phyloP scores from a whole-genome alignment of 2,329 filamentous ascomycete species.

The Ophiocordyceps polyrhachis-furcata region DNA sequence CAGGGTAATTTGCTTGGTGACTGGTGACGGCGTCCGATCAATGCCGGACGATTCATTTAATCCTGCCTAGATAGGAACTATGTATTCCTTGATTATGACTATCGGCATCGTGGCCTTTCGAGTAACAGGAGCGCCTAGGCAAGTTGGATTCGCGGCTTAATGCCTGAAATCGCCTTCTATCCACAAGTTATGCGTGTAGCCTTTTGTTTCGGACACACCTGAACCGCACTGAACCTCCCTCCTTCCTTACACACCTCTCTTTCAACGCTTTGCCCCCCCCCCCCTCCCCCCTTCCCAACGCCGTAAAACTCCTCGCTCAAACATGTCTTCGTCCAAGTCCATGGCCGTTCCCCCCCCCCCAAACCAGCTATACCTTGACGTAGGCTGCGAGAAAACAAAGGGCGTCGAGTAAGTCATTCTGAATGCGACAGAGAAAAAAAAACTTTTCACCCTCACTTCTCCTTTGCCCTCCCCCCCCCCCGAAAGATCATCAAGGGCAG shows the following conservation, averaged over 20 bases:
- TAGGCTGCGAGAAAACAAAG: conserved; percentile 10
- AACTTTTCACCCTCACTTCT: background rate
- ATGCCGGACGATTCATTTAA: no score
- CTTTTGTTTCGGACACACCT: no score
- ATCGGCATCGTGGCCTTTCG: no score
- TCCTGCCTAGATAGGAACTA: no score
- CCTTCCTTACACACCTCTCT: background rate
- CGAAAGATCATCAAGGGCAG: no score
- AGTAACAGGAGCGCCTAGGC: background rate
- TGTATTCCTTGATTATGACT: no score
- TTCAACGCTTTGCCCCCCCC: background rate
- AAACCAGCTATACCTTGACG: conserved; percentile 10
- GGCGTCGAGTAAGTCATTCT: background rate
- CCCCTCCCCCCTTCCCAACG: no score
- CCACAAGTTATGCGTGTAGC: background rate
- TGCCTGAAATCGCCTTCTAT: background rate
- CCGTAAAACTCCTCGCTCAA: conserved; percentile 2
- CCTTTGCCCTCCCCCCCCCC: no score
- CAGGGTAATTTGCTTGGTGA: no score
- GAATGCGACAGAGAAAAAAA: no score
- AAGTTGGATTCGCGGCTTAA: background rate
- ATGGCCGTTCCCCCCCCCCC: background rate
- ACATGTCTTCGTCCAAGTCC: background rate
- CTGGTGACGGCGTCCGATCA: no score
- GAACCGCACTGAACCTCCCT: background rate